Conservation (phyloP, 2,329 filamentous ascomycete genomes). For the Penicillium sp. region DNA sequence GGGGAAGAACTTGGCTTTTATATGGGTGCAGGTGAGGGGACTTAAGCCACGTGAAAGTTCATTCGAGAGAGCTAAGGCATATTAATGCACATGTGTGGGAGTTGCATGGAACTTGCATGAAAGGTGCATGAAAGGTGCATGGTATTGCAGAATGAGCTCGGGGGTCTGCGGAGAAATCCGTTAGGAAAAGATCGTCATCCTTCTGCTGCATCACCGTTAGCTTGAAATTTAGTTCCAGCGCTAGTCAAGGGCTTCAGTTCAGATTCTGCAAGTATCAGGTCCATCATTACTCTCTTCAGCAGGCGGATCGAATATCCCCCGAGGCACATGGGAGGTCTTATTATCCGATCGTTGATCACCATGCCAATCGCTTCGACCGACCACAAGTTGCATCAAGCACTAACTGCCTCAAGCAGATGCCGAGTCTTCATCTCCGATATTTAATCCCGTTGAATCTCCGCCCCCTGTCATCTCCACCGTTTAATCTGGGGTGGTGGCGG, state of each 20-base stretch:
- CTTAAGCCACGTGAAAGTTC: neutral
- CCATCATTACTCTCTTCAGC: neutral
- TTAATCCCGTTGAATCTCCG: conserved; percentile 14
- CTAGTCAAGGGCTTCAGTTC: neutral
- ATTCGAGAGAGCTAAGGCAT: neutral
- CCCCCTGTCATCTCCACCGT: conserved; percentile 13
- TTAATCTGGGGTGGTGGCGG: neutral
- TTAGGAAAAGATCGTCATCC: conserved; percentile 3
- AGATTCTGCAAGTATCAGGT: neutral
- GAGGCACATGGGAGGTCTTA: neutral
- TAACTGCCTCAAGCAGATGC: neutral
- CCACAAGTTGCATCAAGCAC: neutral
- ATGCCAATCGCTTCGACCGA: neutral
- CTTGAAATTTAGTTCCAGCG: neutral
- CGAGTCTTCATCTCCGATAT: neutral
- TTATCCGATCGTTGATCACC: neutral
- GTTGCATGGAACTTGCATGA: neutral
- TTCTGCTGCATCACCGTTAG: neutral
- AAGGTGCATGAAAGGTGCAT: neutral
- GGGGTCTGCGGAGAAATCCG: neutral
- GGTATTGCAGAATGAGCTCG: neutral
- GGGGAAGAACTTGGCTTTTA: conserved; percentile 7
- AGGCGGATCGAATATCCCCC: conserved; percentile 2
- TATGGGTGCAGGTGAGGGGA: neutral
- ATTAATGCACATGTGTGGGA: neutral